A percentile compares a stretch with the other conserved stretches of the same genome.
Conservation (phyloP, 75 land plant species). For the Gnetum montanum region DNA sequence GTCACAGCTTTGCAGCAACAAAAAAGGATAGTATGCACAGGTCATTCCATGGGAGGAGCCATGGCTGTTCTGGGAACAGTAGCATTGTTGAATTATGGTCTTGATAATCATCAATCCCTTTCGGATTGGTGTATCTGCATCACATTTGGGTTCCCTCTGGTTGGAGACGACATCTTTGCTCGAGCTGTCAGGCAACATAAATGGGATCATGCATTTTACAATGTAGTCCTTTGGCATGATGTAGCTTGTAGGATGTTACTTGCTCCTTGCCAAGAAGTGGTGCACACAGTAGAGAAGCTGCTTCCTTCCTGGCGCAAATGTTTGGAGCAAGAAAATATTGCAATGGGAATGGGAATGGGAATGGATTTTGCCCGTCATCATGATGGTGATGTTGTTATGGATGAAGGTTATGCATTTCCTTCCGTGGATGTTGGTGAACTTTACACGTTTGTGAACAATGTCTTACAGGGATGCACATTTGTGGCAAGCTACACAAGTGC, state of each 20-base stretch:
- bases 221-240: slow-evolving; percentile 39
- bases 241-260: slow-evolving; percentile 41
- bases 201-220: slow-evolving; percentile 34
- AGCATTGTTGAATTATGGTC: slow-evolving; percentile 39
- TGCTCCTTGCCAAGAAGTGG: slow-evolving; percentile 25
- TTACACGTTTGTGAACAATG: slow-evolving; percentile 8
- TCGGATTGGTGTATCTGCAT: slow-evolving; percentile 23
- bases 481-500: slow-evolving; percentile 29
- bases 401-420: background rate
- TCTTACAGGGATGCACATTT: slow-evolving; percentile 22
- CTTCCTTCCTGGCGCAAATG: slow-evolving; percentile 14
- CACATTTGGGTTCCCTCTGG: slow-evolving; percentile 61
- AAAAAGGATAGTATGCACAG: slow-evolving; percentile 29
- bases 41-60: slow-evolving; percentile 58
- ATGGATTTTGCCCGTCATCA: too few species aligned
- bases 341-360: too few species aligned
- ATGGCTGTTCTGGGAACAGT: slow-evolving; percentile 42
- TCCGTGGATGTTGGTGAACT: too few species aligned
- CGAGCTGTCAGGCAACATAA: slow-evolving; percentile 35
- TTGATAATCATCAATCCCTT: background rate
- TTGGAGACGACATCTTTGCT: slow-evolving; percentile 30
- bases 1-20: background rate
- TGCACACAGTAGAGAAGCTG: slow-evolving; percentile 12
- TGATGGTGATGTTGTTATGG: background rate
- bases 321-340: background rate